phyloP scores from a whole-genome alignment of 306 rosid genomes.

The Comarum palustre region DNA sequence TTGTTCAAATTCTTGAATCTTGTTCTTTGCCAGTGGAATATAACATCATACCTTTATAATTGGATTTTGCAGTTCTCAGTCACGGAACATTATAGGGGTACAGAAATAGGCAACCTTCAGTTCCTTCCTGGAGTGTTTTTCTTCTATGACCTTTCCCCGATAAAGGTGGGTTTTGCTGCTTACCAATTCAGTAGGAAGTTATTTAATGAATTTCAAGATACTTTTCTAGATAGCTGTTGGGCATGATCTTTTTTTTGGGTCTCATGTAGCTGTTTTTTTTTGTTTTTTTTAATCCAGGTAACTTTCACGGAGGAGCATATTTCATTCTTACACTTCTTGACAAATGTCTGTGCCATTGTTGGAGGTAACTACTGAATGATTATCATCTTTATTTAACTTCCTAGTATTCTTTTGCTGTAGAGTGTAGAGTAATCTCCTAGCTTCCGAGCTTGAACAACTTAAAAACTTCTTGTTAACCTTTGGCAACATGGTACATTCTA shows the following conservation, averaged over 20 bases:
- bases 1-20: background rate
- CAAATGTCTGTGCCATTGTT: conserved; percentile 90
- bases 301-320: conserved; percentile 74
- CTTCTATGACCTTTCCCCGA: conserved; percentile 97
- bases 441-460: background rate
- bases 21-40: conserved; percentile 9
- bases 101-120: conserved; percentile 70
- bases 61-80: conserved; percentile 85
- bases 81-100: conserved; percentile 78
- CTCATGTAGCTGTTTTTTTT: conserved; percentile 20
- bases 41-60: conserved; percentile 13
- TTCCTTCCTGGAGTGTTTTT: conserved; percentile 95
- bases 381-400: background rate
- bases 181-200: background rate
- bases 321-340: conserved; percentile 93
- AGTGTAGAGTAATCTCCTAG: background rate
- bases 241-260: background rate
- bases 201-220: background rate
- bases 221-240: background rate
- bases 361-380: conserved; percentile 68
- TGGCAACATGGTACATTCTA: background rate
- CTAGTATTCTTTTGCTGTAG: background rate
- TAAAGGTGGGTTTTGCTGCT: conserved; percentile 55
- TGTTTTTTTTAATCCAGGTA: conserved; percentile 47
- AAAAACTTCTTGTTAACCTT: background rate